Percentiles rank a stretch among this genome's conserved stretches.
Conservation (phyloP, 1,139 yeast species). For the Debaryomycetaceae sp. region DNA sequence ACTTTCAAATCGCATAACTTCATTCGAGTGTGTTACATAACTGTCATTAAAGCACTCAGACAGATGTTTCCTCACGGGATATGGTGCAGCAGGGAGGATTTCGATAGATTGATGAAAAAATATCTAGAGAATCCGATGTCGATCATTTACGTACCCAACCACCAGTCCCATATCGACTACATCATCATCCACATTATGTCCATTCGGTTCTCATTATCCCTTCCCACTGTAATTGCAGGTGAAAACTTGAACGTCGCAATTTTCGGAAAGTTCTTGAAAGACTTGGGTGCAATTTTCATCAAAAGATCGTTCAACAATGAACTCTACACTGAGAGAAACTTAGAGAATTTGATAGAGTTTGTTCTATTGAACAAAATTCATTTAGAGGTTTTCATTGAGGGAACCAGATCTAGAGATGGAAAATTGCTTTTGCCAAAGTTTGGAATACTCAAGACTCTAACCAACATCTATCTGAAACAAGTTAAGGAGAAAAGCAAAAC, state of each 20-base stretch:
- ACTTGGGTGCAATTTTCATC: constrained; percentile 47
- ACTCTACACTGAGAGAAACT: constrained; percentile 54
- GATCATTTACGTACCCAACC: constrained; percentile 46
- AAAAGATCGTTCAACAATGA: constrained; percentile 47
- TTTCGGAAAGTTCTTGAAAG: constrained; percentile 46
- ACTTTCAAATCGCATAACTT: constrained; percentile 22
- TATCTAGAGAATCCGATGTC: constrained; percentile 44
- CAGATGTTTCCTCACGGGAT: constrained; percentile 46
- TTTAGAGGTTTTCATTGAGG: constrained; percentile 65
- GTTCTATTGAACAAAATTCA: constrained; percentile 49
- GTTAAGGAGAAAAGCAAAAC: constrained; percentile 40
- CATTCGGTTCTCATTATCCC: constrained; percentile 53
- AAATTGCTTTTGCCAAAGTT: constrained; percentile 62
- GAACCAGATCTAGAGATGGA: constrained; percentile 66
- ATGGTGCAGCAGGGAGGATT: constrained; percentile 37
- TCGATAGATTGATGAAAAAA: constrained; percentile 25
- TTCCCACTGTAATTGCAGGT: constrained; percentile 66
- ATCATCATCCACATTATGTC: constrained; percentile 58
- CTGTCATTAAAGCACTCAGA: constrained; percentile 30
- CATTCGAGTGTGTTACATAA: constrained; percentile 34
- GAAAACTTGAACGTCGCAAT: constrained; percentile 65
- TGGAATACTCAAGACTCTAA: constrained; percentile 54
- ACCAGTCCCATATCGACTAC: constrained; percentile 65
- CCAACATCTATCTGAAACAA: constrained; percentile 44
- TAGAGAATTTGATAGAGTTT: constrained; percentile 54